Percentiles rank a stretch among this genome's conserved stretches.
Conservation (phyloP, 352 stramenopile species). For the Phytophthora tubulina region DNA sequence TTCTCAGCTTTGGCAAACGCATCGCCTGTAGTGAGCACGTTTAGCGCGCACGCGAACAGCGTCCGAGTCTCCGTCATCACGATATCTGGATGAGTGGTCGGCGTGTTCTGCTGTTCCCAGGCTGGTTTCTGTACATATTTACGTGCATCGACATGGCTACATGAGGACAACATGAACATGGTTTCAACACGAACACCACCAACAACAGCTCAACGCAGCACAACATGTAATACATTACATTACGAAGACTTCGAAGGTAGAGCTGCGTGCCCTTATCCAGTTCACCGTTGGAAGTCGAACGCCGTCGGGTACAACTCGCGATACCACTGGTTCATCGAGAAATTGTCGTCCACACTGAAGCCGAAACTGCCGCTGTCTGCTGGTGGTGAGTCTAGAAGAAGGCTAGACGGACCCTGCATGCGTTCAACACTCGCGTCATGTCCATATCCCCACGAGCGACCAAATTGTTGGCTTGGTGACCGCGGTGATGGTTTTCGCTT, state of each 20-base stretch:
- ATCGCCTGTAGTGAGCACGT: slow-evolving; percentile 52
- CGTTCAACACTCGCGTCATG: slow-evolving; percentile 3
- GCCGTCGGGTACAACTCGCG: slow-evolving; percentile 39
- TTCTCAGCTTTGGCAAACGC: slow-evolving; percentile 53
- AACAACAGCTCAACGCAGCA: too few relatives aligned
- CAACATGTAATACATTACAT: background rate
- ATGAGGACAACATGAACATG: background rate
- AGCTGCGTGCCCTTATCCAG: background rate
- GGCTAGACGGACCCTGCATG: slow-evolving; percentile 2
- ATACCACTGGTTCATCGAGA: slow-evolving; percentile 46
- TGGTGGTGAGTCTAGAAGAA: slow-evolving; percentile 7
- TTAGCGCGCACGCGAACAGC: slow-evolving; percentile 55
- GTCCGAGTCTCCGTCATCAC: slow-evolving; percentile 31
- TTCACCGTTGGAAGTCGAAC: slow-evolving; percentile 13
- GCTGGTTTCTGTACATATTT: slow-evolving; percentile 12
- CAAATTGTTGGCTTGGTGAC: slow-evolving; percentile 23
- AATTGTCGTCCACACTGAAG: slow-evolving; percentile 46
- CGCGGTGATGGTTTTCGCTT: slow-evolving; percentile 9
- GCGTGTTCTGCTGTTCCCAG: background rate
- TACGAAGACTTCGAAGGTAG: background rate
- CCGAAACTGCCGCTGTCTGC: slow-evolving; percentile 20
- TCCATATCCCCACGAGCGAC: slow-evolving; percentile 7
- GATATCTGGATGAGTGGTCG: slow-evolving; percentile 19
- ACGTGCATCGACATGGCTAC: slow-evolving; percentile 12
- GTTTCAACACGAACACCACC: too few relatives aligned